Percentiles rank a stretch among this genome's conserved stretches.
Conservation (phyloP, 2,329 filamentous ascomycete species). For the Lomentospora prolificans region DNA sequence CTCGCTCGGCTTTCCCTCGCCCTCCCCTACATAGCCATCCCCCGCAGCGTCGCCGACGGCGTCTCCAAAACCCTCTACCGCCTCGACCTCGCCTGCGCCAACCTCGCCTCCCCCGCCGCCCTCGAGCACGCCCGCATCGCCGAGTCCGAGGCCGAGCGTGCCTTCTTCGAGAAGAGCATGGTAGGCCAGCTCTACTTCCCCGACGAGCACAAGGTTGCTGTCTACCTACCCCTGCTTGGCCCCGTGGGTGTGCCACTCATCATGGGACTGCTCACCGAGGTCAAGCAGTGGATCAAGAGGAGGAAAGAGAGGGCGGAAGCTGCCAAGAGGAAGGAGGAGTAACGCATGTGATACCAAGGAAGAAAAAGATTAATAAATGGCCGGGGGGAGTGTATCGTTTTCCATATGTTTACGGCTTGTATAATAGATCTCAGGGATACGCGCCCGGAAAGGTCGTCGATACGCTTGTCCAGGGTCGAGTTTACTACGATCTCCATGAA, state of each 20-base stretch:
- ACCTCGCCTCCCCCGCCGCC: slow-evolving; percentile 55
- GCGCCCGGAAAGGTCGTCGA: too few relatives aligned
- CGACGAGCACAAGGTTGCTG: slow-evolving; percentile 95
- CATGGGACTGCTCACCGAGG: slow-evolving; percentile 73
- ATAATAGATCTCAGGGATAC: too few relatives aligned
- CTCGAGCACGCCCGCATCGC: slow-evolving; percentile 75
- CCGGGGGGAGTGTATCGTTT: too few relatives aligned
- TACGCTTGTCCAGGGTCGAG: too few relatives aligned
- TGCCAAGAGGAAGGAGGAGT: slow-evolving; percentile 28
- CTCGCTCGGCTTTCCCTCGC: slow-evolving; percentile 76
- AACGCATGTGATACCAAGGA: slow-evolving; percentile 14
- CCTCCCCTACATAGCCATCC: slow-evolving; percentile 84
- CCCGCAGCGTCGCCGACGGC: slow-evolving; percentile 73
- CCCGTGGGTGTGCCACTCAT: slow-evolving; percentile 84
- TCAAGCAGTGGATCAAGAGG: slow-evolving; percentile 51
- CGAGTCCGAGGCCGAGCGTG: slow-evolving; percentile 79
- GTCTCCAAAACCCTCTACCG: slow-evolving; percentile 72
- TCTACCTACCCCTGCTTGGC: slow-evolving; percentile 84
- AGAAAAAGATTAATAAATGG: too few relatives aligned
- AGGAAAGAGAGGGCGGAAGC: slow-evolving; percentile 31
- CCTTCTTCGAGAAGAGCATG: slow-evolving; percentile 99
- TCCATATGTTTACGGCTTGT: neutral
- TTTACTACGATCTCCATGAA: too few relatives aligned
- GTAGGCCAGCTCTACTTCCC: slow-evolving; percentile 98
- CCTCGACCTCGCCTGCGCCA: slow-evolving; percentile 65